Percentiles rank a stretch among this genome's conserved stretches.
phyloP scores from a whole-genome alignment of 495 filamentous ascomycete genomes.

The Cercophora newfieldiana region DNA sequence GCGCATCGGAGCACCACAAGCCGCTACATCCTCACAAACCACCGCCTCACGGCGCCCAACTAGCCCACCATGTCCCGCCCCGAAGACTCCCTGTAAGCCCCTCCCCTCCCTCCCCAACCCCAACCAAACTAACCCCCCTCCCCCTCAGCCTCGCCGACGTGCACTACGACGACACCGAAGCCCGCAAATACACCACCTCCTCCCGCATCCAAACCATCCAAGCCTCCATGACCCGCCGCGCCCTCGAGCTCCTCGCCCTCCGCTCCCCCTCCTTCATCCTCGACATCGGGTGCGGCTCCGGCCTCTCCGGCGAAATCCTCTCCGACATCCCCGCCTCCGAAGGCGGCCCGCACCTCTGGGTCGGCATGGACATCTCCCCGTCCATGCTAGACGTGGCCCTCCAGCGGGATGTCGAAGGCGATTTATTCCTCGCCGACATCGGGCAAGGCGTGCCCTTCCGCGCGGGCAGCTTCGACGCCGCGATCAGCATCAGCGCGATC shows the following conservation, averaged over 20 bases:
- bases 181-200: slow-evolving; percentile 94
- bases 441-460: slow-evolving; percentile 95
- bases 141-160: slow-evolving; percentile 79
- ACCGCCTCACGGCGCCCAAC: not conserved
- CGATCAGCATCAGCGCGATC: slow-evolving; percentile 89
- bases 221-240: slow-evolving; percentile 88
- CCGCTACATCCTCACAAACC: not conserved
- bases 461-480: slow-evolving; percentile 89
- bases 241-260: slow-evolving; percentile 85
- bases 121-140: not conserved
- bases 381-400: slow-evolving; percentile 92
- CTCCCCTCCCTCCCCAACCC: not conserved
- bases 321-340: slow-evolving; percentile 62
- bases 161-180: slow-evolving; percentile 94
- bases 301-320: slow-evolving; percentile 91
- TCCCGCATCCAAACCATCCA: slow-evolving; percentile 95
- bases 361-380: slow-evolving; percentile 92
- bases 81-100: slow-evolving; percentile 78
- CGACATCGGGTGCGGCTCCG: slow-evolving; percentile 93
- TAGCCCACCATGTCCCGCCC: slow-evolving; percentile 80
- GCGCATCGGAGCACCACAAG: not conserved
- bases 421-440: slow-evolving; percentile 88
- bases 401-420: slow-evolving; percentile 88
- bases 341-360: slow-evolving; percentile 87
- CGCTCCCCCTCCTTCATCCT: slow-evolving; percentile 81